Conservation (phyloP, 2,329 filamentous ascomycete genomes). For the Pseudopyrenochaeta lycopersici region DNA sequence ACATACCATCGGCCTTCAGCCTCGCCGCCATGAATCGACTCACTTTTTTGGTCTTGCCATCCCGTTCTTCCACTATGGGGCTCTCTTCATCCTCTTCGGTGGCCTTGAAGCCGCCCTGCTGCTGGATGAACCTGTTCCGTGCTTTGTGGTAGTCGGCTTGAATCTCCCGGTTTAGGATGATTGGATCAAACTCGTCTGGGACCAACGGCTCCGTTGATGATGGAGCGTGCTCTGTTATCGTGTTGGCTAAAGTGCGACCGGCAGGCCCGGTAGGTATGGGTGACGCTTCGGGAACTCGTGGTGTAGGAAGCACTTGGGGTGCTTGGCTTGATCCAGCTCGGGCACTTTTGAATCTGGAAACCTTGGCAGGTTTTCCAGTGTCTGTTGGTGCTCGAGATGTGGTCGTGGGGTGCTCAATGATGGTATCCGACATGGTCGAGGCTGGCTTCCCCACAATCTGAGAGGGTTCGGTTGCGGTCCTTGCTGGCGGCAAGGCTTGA, state of each 20-base stretch:
- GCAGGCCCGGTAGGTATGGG: constrained; percentile 52
- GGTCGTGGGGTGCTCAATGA: constrained; percentile 42
- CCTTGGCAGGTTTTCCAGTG: constrained; percentile 40
- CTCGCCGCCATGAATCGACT: constrained; percentile 79
- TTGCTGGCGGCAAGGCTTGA: constrained; percentile 43
- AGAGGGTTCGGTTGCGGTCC: constrained; percentile 21
- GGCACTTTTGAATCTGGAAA: constrained; percentile 54
- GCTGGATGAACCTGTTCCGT: constrained; percentile 83
- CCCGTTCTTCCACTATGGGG: constrained; percentile 73
- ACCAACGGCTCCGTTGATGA: constrained; percentile 47
- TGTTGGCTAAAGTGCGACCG: constrained; percentile 66
- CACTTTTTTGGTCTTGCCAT: constrained; percentile 66
- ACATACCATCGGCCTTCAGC: constrained; percentile 53
- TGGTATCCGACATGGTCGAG: constrained; percentile 44
- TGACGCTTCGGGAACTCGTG: constrained; percentile 33
- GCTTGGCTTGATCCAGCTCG: constrained; percentile 30
- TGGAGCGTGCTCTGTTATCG: constrained; percentile 62
- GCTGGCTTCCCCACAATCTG: constrained; percentile 9
- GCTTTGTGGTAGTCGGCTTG: constrained; percentile 83
- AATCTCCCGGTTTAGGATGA: constrained; percentile 78
- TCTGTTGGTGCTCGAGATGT: constrained; percentile 17
- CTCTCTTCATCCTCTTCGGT: constrained; percentile 72
- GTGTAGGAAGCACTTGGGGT: constrained; percentile 25
- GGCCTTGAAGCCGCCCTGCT: constrained; percentile 79
- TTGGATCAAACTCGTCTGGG: constrained; percentile 68